Evolutionary conservation across 345 rosid genomes (phyloP), one percentile per base, ranked within the genome.

Genomic region (Gossypium longicalyx): DNA sequence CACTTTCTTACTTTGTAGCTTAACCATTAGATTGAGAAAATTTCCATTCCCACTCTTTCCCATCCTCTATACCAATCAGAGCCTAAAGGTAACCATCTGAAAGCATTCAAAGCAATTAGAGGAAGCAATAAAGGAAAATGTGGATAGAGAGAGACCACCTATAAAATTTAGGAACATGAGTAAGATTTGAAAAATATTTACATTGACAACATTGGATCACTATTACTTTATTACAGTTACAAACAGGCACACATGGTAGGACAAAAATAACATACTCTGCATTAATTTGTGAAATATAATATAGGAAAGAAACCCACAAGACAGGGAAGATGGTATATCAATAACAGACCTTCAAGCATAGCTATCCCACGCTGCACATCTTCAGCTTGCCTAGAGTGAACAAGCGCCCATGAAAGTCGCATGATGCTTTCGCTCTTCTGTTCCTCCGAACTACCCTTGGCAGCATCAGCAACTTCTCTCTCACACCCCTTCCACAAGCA

Each of bases 351-450:
- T 80, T 89, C 90, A 63, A 92, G 89, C 97, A 92, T 87, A 51
- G 84, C 93, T 19, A 87, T 81, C 51, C 94, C 97, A 20, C 96
- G 94, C 70, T 89, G 96, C 67, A 89, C 87, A 67, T 90, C 90
- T 79, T 88, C 97, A 2, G 86, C 71, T 75, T 87, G 89, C 12
- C 83, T 84, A 11, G 97, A 92, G 78, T 90, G 97, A 78, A 88
- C 96, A 74, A 92, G 96, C 27, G 94, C 90, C 97, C 97, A 92
- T 11, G 97, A 90, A 72, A 92, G 81, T n/a, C 96, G 71, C 91
- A 88, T 92, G 9, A 90, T 79, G 84, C 90, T 82, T 53, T 90
- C 91, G 59, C 73, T 85, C 81, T 88, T 89, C 47, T 62, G 66
- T 17, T 88, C 86, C 65, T 89, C 92, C 0, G 93, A 86, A 56